A percentile compares a stretch with the other conserved stretches of the same genome.
Evolutionary conservation across 257 asterid genomes (phyloP).

Genomic region (Ilex aquifolium): DNA sequence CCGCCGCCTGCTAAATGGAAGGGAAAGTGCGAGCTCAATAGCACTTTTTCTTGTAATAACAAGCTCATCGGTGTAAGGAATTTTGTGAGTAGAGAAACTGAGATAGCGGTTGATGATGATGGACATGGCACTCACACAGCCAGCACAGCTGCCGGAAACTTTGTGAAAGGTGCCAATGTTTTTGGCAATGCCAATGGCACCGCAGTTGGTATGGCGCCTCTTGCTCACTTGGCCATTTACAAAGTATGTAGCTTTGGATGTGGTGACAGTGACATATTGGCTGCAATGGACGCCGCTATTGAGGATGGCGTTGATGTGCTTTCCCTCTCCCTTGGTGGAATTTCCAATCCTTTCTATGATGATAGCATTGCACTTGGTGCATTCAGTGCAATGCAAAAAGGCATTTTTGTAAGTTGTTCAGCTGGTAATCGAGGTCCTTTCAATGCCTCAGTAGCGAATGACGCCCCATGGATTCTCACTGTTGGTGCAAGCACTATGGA

Average conservation of each 20-base stretch:
- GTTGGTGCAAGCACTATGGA: neutral
- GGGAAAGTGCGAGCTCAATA: neutral
- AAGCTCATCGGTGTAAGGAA: neutral
- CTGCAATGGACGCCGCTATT: neutral
- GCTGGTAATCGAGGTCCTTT: neutral
- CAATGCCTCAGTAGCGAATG: neutral
- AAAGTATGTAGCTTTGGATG: neutral
- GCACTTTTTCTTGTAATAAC: neutral
- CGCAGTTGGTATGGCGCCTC: neutral
- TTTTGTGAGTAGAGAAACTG: neutral
- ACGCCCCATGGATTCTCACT: neutral
- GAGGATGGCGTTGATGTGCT: neutral
- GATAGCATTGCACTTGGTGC: neutral
- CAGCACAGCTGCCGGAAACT: neutral
- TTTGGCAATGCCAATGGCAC: neutral
- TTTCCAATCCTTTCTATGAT: neutral
- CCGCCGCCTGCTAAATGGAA: neutral
- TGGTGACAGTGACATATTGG: neutral
- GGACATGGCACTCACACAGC: neutral
- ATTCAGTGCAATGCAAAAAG: neutral
- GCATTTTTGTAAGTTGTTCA: neutral
- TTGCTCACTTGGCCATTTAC: neutral
- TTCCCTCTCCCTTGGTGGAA: neutral
- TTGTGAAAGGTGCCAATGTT: neutral
- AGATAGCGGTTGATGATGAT: neutral